phyloP scores from a whole-genome alignment of 2,329 filamentous ascomycete species.

The Fusarium caatingaense region DNA sequence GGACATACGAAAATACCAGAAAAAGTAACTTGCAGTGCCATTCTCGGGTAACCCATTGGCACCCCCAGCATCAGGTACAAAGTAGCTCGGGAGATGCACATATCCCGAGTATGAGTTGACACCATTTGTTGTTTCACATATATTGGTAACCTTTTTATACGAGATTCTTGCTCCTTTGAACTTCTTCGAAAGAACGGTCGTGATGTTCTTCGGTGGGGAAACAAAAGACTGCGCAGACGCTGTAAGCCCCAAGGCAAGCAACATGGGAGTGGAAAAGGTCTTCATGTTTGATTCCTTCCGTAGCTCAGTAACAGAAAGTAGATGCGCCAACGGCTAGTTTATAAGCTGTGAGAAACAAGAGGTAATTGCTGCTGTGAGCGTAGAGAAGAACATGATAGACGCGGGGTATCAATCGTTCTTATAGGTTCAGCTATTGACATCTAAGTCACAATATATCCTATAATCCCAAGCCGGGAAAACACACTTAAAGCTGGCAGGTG shows the following conservation, averaged over 20 bases:
- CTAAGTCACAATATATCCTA: too few relatives aligned
- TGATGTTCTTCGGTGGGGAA: not conserved
- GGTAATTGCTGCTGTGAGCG: too few relatives aligned
- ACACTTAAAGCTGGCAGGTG: too few relatives aligned
- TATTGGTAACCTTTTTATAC: not conserved
- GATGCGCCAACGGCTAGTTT: too few relatives aligned
- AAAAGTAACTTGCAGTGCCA: not conserved
- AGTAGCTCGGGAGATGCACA: not conserved
- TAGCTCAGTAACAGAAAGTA: too few relatives aligned
- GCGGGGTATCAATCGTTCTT: too few relatives aligned
- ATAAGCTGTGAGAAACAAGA: too few relatives aligned
- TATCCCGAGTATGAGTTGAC: not conserved
- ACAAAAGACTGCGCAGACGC: not conserved
- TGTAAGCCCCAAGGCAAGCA: not conserved
- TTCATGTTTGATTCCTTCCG: not conserved
- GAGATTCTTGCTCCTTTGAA: not conserved
- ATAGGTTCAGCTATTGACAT: too few relatives aligned
- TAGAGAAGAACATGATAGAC: too few relatives aligned
- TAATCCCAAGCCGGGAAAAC: too few relatives aligned
- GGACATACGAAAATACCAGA: not conserved
- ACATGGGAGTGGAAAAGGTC: not conserved
- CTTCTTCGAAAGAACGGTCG: not conserved
- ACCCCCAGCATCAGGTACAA: not conserved
- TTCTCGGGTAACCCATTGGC: not conserved
- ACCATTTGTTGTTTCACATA: not conserved